Conservation (phyloP, 164 flowering plant species). For the Berberis vulgaris region DNA sequence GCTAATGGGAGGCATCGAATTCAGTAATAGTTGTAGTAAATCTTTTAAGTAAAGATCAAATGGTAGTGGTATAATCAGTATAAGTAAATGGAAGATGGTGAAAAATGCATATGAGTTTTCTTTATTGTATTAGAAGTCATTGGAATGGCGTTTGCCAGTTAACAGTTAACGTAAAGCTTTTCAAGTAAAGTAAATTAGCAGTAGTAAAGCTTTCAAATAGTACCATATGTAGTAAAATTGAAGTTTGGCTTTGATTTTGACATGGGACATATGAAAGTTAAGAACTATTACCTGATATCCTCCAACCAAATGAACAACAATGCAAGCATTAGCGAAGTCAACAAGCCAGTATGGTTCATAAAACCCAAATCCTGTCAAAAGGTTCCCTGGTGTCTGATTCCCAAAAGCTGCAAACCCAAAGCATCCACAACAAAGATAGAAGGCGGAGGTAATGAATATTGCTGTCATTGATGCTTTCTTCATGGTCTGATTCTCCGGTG, state of each 20-base stretch:
- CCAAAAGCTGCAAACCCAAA: constrained; percentile 83
- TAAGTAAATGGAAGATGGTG: too few species aligned
- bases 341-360: constrained; percentile 62
- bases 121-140: too few species aligned
- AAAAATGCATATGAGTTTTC: too few species aligned
- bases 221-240: background rate
- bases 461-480: constrained; percentile 54
- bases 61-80: too few species aligned
- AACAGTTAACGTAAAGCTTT: too few species aligned
- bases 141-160: too few species aligned
- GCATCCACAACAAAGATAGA: constrained; percentile 66
- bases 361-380: constrained; percentile 63
- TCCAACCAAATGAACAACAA: constrained; percentile 56
- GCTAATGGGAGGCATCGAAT: too few species aligned
- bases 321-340: constrained; percentile 62
- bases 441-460: constrained; percentile 47
- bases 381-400: constrained; percentile 52
- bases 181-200: too few species aligned
- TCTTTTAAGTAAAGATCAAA: too few species aligned
- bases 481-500: constrained; percentile 59
- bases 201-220: too few species aligned
- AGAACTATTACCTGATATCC: constrained; percentile 55
- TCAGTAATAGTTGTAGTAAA: too few species aligned
- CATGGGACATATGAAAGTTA: too few species aligned
- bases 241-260: background rate